These are phyloP conservation scores for Eucalyptus pauciflora DNA, from an alignment of 345 rosid genomes.

Conservation along the genomic window DNA sequence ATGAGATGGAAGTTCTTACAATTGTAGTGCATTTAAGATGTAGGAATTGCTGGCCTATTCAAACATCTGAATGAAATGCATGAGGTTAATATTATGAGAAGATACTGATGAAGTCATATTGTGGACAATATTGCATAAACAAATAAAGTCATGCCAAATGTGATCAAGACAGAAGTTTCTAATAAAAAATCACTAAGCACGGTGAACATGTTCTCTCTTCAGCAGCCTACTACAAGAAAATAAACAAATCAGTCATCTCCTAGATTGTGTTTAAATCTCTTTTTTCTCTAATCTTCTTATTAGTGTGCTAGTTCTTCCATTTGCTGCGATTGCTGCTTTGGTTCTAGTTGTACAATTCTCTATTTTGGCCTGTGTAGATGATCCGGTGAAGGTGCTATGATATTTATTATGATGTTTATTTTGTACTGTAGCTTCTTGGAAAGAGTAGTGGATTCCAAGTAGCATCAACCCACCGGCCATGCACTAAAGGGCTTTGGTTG, in stretches of 20 bases:
- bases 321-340: not conserved
- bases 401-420: not conserved
- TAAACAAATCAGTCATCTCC: not conserved
- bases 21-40: not conserved
- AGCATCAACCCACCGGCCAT: constrained; percentile 92
- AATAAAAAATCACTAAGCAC: not conserved
- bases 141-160: not conserved
- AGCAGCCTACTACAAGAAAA: not conserved
- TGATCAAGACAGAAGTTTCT: not conserved
- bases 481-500: constrained; percentile 98
- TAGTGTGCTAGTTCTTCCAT: not conserved
- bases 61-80: not conserved
- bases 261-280: not conserved
- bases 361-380: not conserved
- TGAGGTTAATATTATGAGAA: not conserved
- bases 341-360: not conserved
- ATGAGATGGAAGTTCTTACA: not conserved
- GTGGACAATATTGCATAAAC: not conserved
- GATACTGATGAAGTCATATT: not conserved
- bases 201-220: not conserved
- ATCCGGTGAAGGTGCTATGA: not conserved
- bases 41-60: not conserved
- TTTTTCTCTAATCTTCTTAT: not conserved
- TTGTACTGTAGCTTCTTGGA: constrained; percentile 77
- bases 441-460: constrained; percentile 98